Percentiles rank a stretch among this genome's conserved stretches.
Conservation (phyloP, 2,329 filamentous ascomycete species). For the Fusarium sp. region DNA sequence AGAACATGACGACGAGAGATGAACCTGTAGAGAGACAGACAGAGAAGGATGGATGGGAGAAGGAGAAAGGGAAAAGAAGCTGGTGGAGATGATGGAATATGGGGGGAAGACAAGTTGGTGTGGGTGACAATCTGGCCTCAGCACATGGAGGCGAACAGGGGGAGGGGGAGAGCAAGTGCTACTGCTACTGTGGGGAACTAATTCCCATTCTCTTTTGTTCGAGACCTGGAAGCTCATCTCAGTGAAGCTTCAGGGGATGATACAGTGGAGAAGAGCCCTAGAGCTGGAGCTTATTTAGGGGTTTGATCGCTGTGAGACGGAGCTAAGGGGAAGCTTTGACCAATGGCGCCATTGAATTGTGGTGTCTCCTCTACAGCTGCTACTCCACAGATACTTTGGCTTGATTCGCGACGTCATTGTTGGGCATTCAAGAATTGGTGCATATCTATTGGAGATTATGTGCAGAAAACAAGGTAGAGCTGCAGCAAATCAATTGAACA, state of each 20-base stretch:
- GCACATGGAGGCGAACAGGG: constrained; percentile 39
- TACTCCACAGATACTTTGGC: no score
- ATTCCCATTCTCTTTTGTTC: constrained; percentile 5
- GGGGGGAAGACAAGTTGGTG: constrained; percentile 28
- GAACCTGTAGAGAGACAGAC: constrained; percentile 28
- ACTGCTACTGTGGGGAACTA: constrained; percentile 39
- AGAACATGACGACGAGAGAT: constrained; percentile 71
- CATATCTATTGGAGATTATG: no score
- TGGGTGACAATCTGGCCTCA: constrained; percentile 52
- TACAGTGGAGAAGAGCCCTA: constrained; percentile 14
- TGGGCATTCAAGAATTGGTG: no score
- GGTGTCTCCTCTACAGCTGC: background rate
- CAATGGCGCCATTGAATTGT: constrained; percentile 29
- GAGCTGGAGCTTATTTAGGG: constrained; percentile 31
- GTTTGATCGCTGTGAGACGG: constrained; percentile 8
- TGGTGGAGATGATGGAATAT: constrained; percentile 43
- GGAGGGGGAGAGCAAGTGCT: constrained; percentile 18
- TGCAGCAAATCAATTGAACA: background rate
- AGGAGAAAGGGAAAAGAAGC: constrained; percentile 31
- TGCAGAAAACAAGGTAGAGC: background rate
- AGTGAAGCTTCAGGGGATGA: constrained; percentile 4
- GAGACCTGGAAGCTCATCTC: constrained; percentile 1
- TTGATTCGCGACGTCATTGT: no score
- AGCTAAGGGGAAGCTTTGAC: constrained; percentile 21
- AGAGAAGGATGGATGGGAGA: constrained; percentile 12